Conservation (phyloP, 2,329 filamentous ascomycete species). For the Aspergillus aculeatus region DNA sequence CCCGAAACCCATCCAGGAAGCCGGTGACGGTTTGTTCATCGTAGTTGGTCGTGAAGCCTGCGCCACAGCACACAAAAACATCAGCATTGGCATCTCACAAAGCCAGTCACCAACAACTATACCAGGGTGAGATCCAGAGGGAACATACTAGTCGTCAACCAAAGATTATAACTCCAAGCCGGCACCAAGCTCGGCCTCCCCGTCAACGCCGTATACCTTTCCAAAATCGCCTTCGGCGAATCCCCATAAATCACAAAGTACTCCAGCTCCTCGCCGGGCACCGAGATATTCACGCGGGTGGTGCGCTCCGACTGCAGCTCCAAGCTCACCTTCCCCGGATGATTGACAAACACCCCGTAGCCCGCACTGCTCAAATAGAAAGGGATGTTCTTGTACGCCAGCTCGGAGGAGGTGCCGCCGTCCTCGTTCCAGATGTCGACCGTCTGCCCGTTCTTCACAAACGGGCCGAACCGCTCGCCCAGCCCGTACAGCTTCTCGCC, state of each 20-base stretch:
- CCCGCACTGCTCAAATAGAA: constrained; percentile 57
- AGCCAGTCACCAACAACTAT: not conserved
- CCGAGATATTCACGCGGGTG: constrained; percentile 66
- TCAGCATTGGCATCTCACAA: not conserved
- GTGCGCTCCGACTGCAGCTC: constrained; percentile 74
- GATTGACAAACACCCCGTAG: constrained; percentile 75
- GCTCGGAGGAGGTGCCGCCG: constrained; percentile 44
- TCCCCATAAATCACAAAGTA: constrained; percentile 73
- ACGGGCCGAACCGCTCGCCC: constrained; percentile 73
- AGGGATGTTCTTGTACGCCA: constrained; percentile 44
- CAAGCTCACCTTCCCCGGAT: constrained; percentile 66
- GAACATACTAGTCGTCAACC: constrained; percentile 62
- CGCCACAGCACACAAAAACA: not conserved
- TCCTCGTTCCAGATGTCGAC: constrained; percentile 64
- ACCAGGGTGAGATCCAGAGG: not conserved
- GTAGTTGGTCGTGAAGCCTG: constrained; percentile 70
- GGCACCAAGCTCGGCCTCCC: constrained; percentile 65
- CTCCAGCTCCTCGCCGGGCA: constrained; percentile 68
- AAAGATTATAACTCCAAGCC: constrained; percentile 72
- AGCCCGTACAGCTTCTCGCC: constrained; percentile 70
- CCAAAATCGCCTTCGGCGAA: constrained; percentile 69
- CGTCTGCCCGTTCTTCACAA: constrained; percentile 72
- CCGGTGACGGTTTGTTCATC: constrained; percentile 65
- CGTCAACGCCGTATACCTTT: constrained; percentile 65
- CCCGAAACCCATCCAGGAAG: constrained; percentile 68